Evolutionary conservation across 2,329 filamentous ascomycete species (phyloP), one percentile per base, ranked within the genome.

Genomic region (Microcera coccophila): DNA sequence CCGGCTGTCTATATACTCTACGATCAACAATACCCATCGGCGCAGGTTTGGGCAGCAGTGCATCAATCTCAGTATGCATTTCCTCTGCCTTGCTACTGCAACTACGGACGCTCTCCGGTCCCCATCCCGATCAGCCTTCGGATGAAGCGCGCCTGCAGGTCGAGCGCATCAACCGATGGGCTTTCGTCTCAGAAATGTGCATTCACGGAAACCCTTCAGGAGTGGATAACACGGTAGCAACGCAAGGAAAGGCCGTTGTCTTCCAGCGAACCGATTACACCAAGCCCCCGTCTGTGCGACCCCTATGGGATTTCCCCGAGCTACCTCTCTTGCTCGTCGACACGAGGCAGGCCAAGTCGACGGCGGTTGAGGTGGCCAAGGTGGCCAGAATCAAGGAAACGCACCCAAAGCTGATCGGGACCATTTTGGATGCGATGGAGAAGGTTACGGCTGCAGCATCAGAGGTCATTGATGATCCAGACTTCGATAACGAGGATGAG

Each of bases 201-300:
- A 96, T 97, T 50, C 93, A 98, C 62, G 93, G 91, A 28, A 97
- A 95, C 60, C 93, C 93, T 1, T 95, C 89, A 0, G 93, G 93
- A 0, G 88, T 98, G 33, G 93, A 98, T 68, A 98, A 98, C 66
- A 98, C 93, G 3, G 91, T 98, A 20, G 79, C 91, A 11, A 87
- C 90, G 11, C 87, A 94, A 58, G 93, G 93, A 44, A 96, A 95
- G 68, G 93, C 90, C 0, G 90, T 98, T 2, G 74, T 97, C 3
- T 98, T 95, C 69, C 85, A 91, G 59, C 79, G 90, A 39, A 78
- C 73, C 38, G 85, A 94, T 62, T 88, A 90, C 64, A 73, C 73
- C 44, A 84, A 85, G 61, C 87, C 90, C 3, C 89, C 91, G 0
- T 70, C 71, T 0, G 90, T 97, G 4, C 78, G 76, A 10, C 79